These are phyloP conservation scores for Salix caprea DNA, from an alignment of 345 rosid genomes.

Conservation along the genomic window DNA sequence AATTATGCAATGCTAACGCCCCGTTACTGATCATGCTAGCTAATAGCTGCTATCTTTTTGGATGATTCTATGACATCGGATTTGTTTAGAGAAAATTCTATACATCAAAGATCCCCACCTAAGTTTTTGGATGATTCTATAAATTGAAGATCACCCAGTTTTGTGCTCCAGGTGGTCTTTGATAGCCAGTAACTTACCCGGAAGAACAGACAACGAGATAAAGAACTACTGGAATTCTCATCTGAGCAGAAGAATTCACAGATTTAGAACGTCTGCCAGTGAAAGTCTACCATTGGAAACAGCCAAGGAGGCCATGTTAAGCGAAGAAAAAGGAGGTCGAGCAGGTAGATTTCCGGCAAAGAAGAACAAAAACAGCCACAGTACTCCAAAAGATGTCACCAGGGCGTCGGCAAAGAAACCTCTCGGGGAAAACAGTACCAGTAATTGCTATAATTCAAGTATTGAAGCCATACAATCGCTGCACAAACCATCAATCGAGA, in stretches of 20 bases:
- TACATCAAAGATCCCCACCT: background rate
- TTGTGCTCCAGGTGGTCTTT: constrained; percentile 49
- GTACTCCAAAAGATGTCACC: background rate
- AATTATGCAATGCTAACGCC: too few relatives aligned
- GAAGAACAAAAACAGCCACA: constrained; percentile 13
- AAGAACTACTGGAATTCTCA: constrained; percentile 72
- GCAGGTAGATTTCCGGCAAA: constrained; percentile 18
- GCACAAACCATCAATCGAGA: constrained; percentile 7
- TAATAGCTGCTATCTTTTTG: too few relatives aligned
- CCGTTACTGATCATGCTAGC: too few relatives aligned
- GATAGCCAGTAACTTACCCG: constrained; percentile 55
- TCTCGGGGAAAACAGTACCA: background rate
- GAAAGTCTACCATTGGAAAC: constrained; percentile 7
- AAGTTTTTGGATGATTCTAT: background rate
- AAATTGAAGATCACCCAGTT: background rate
- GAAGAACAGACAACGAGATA: constrained; percentile 71
- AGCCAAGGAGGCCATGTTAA: background rate
- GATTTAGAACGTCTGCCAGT: constrained; percentile 22
- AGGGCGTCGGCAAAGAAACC: background rate
- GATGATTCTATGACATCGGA: background rate
- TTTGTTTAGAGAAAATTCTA: background rate
- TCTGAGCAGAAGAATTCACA: constrained; percentile 43
- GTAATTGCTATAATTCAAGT: background rate
- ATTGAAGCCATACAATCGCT: constrained; percentile 1
- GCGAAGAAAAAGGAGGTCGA: constrained; percentile 27